Percentiles rank a stretch among this genome's conserved stretches.
These are phyloP conservation scores for Fragilariopsis cylindrus DNA, from an alignment of 108 stramenopile species.

Conservation along the genomic window DNA sequence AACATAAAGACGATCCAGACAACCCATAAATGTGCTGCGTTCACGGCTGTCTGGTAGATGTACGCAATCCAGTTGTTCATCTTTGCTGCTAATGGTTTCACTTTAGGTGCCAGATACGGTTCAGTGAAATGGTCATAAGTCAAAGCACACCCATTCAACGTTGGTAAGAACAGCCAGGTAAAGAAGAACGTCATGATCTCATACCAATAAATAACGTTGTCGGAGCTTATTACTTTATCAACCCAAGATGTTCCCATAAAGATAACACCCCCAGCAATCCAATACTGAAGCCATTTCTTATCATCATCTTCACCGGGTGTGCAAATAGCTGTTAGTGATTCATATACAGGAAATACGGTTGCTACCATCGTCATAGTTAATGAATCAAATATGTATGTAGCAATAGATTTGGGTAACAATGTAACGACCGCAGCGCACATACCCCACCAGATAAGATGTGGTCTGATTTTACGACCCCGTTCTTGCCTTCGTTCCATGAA, in stretches of 20 bases:
- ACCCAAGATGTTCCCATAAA: slow-evolving; percentile 44
- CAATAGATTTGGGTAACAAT: too few species aligned
- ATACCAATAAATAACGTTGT: slow-evolving; percentile 42
- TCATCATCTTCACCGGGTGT: slow-evolving; percentile 47
- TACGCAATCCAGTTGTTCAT: slow-evolving; percentile 38
- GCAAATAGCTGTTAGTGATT: slow-evolving; percentile 35
- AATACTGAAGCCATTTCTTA: slow-evolving; percentile 40
- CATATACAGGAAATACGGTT: slow-evolving; percentile 38
- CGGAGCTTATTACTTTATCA: slow-evolving; percentile 12
- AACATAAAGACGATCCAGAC: slow-evolving; percentile 52
- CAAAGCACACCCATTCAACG: slow-evolving; percentile 50
- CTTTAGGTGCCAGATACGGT: slow-evolving; percentile 37
- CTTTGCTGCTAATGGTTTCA: slow-evolving; percentile 18
- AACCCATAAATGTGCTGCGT: slow-evolving; percentile 36
- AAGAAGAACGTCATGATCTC: slow-evolving; percentile 52
- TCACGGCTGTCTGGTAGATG: slow-evolving; percentile 25
- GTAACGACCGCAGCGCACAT: too few species aligned
- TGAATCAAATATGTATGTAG: background rate
- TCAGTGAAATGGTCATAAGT: slow-evolving; percentile 40
- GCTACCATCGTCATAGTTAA: slow-evolving; percentile 25
- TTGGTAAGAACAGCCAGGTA: slow-evolving; percentile 51
- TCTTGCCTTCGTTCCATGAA: too few species aligned
- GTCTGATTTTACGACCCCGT: too few species aligned
- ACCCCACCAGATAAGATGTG: too few species aligned
- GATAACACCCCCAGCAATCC: slow-evolving; percentile 35